Evolutionary conservation across 805 yeast species (phyloP).

Genomic region (Ogataea trehaloabstinens): DNA sequence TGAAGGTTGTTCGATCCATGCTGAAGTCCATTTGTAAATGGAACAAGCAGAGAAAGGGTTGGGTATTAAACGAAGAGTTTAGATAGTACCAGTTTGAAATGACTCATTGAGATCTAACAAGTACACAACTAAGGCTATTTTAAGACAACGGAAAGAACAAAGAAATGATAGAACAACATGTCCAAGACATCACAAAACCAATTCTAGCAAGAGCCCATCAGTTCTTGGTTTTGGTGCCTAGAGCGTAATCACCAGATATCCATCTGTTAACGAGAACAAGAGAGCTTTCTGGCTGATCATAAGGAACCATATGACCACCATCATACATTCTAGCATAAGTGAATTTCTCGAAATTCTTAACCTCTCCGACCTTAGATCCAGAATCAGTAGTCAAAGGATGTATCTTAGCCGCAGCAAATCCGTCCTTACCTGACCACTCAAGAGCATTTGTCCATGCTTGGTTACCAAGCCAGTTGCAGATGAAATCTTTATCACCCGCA

Average conservation of each 20-base stretch:
- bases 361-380: constrained; percentile 59
- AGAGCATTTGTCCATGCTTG: constrained; percentile 74
- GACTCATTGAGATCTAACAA: constrained; percentile 1
- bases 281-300: constrained; percentile 75
- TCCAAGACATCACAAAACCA: too few species aligned
- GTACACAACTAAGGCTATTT: not conserved
- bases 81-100: too few species aligned
- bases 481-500: constrained; percentile 94
- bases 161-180: not conserved
- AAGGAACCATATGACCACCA: constrained; percentile 94
- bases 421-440: constrained; percentile 54
- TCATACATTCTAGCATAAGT: constrained; percentile 75
- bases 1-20: constrained; percentile 64
- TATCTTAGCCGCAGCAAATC: constrained; percentile 26
- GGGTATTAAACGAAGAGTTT: constrained; percentile 64
- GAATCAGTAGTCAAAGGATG: constrained; percentile 29
- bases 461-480: constrained; percentile 92
- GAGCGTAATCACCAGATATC: constrained; percentile 56
- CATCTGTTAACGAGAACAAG: constrained; percentile 72
- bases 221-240: constrained; percentile 24
- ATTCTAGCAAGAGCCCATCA: too few species aligned
- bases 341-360: constrained; percentile 66
- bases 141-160: constrained; percentile 1
- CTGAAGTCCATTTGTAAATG: constrained; percentile 66
- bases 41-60: constrained; percentile 56